Conservation (phyloP, 768 basidiomycete species). For the Lentinula edodes region DNA sequence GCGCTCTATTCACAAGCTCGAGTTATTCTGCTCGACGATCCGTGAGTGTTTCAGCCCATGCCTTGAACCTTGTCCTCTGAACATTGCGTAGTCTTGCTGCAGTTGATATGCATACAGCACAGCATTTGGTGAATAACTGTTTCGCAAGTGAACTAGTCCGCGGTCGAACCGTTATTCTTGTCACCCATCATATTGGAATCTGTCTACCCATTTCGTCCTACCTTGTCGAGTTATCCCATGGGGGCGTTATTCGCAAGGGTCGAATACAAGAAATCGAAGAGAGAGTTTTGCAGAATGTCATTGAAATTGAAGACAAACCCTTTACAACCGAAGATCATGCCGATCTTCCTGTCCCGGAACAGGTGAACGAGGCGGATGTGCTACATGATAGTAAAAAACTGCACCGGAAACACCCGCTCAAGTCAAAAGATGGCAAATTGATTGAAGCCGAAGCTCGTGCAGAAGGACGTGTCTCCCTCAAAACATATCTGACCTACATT, state of each 20-base stretch:
- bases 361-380: constrained; percentile 30
- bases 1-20: constrained; percentile 72
- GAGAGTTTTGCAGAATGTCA: constrained; percentile 37
- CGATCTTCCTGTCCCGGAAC: constrained; percentile 3
- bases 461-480: constrained; percentile 56
- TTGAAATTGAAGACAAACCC: constrained; percentile 41
- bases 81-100: constrained; percentile 45
- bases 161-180: constrained; percentile 70
- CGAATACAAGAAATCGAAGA: constrained; percentile 41
- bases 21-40: constrained; percentile 67
- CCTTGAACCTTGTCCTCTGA: neutral
- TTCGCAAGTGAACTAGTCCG: constrained; percentile 56
- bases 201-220: constrained; percentile 66
- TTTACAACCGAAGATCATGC: constrained; percentile 17
- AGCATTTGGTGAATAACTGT: constrained; percentile 60
- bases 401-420: neutral
- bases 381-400: constrained; percentile 3
- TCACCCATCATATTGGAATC: constrained; percentile 77
- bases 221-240: constrained; percentile 55
- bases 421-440: constrained; percentile 39
- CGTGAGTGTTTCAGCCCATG: constrained; percentile 30
- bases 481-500: constrained; percentile 61
- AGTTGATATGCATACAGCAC: constrained; percentile 75
- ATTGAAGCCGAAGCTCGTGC: constrained; percentile 59
- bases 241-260: constrained; percentile 45